Base-by-base conservation (phyloP, 2,329 filamentous ascomycete genomes). In the Corniculantispora saksenae region DNA sequence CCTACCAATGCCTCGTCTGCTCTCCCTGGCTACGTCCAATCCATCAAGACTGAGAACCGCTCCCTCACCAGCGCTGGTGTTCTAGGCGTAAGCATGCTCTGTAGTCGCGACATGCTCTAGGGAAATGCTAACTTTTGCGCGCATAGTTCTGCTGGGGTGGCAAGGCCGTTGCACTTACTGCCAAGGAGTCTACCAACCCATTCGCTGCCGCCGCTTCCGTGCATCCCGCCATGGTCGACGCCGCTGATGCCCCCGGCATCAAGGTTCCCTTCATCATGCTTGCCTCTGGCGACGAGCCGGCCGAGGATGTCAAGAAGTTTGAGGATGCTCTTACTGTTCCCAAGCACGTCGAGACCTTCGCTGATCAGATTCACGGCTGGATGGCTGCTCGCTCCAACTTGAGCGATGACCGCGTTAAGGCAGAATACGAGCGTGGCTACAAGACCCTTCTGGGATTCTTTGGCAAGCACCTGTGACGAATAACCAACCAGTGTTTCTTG, bases 331-430 rank as follows among this genome's bases (percentile, higher is more conserved):
- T 91, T 60, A 79, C 77, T 32, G 83, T 79, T 2, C 77, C 84
- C 65, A 86, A 87, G 71, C 82, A 88, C 67, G 83, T 90, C 61
- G 88, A 91, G 80, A 87, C 75, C n/a, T 91, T 90, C 71, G 70
- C 72, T 27, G 87, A 87, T 71, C 89, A 90, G 82, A 83, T 88
- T 72, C 89, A 92, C 76, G 89, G 89, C 53, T 92, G 89, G 88
- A 92, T 91, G 89, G 87, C 86, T 1, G 89, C 89, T 1, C 83
- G 89, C 29, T 81, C 84, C 0, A 79, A 91, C 71, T 77, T 91
- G 35, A 79, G 81, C 40, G 79, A 89, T 55, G 77, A 81, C 57
- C 82, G 81, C 50, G 84, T 87, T 72, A 85, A 84, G 75, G 82
- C 84, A 69, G 89, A 89, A 78, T 89, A 88, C 67, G 80, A 81